These are phyloP conservation scores for Iberis pinnata DNA, from an alignment of 345 rosid species.

Conservation along the genomic window DNA sequence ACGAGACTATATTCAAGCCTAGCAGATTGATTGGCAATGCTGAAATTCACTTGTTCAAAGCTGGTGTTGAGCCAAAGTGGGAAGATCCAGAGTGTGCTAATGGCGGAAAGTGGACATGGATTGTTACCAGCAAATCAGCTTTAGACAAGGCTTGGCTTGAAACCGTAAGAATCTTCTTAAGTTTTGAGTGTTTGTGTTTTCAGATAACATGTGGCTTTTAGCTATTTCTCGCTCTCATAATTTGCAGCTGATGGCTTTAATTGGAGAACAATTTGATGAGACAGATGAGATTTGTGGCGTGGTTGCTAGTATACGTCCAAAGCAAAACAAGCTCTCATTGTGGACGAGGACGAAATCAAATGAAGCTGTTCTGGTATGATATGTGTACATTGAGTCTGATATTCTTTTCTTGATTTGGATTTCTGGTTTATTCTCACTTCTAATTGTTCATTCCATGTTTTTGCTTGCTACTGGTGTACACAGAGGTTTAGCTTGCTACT, in stretches of 20 bases:
- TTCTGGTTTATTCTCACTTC: slow-evolving; percentile 4
- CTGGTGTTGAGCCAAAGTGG: slow-evolving; percentile 92
- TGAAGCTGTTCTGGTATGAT: slow-evolving; percentile 79
- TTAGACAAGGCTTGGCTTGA: slow-evolving; percentile 82
- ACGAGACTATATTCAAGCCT: slow-evolving; percentile 72
- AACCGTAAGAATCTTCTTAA: slow-evolving; percentile 39
- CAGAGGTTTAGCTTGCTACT: too few relatives aligned
- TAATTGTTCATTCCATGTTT: too few relatives aligned
- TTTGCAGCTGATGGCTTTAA: slow-evolving; percentile 74
- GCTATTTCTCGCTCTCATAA: background rate
- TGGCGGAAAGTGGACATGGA: slow-evolving; percentile 95
- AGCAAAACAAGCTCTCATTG: slow-evolving; percentile 76
- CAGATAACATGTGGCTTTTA: background rate
- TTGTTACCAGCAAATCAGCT: slow-evolving; percentile 47
- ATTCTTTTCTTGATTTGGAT: background rate
- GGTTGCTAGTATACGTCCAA: slow-evolving; percentile 82
- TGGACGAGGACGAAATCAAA: slow-evolving; percentile 88
- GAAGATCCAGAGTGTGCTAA: slow-evolving; percentile 91
- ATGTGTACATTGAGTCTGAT: background rate
- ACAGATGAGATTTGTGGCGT: slow-evolving; percentile 88
- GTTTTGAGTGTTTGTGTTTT: background rate
- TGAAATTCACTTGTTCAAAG: slow-evolving; percentile 83
- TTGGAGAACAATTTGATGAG: slow-evolving; percentile 93
- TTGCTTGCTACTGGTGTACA: too few relatives aligned
- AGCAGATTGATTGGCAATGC: slow-evolving; percentile 53